Evolutionary conservation across 2,329 filamentous ascomycete genomes (phyloP).

Genomic region (Thielaviopsis euricoi): DNA sequence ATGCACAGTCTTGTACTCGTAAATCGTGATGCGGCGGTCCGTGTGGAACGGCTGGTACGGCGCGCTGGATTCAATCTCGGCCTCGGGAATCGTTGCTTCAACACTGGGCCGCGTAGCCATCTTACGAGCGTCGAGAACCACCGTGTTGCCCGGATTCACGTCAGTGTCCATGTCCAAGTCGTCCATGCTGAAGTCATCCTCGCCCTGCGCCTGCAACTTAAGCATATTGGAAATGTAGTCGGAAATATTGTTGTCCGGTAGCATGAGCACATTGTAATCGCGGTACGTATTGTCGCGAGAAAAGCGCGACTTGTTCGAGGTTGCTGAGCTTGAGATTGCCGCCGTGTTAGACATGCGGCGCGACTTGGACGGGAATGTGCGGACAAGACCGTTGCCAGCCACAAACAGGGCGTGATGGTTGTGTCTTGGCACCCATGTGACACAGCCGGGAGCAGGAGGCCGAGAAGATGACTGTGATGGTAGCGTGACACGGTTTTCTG

Average conservation of each 20-base stretch:
- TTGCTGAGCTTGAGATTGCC: constrained; percentile 11
- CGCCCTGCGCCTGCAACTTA: not conserved
- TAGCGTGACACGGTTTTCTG: constrained; percentile 57
- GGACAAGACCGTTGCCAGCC: constrained; percentile 47
- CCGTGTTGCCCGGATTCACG: not conserved
- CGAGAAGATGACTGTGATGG: constrained; percentile 32
- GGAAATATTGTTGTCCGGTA: constrained; percentile 43
- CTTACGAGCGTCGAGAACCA: constrained; percentile 18
- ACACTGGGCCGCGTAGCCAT: constrained; percentile 23
- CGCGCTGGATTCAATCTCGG: constrained; percentile 88
- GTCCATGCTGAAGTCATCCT: constrained; percentile 34
- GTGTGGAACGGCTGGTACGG: constrained; percentile 95
- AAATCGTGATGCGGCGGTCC: constrained; percentile 66
- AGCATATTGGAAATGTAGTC: not conserved
- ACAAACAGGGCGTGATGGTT: constrained; percentile 47
- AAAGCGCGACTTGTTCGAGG: not conserved
- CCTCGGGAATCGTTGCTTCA: constrained; percentile 52
- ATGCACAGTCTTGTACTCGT: constrained; percentile 33
- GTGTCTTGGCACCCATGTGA: constrained; percentile 48
- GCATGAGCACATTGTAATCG: constrained; percentile 49
- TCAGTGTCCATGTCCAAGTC: constrained; percentile 37
- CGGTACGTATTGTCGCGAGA: constrained; percentile 40
- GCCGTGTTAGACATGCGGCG: constrained; percentile 36
- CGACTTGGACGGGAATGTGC: constrained; percentile 46
- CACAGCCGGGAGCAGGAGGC: constrained; percentile 40